Evolutionary conservation across 768 basidiomycete genomes (phyloP), one percentile per base, ranked within the genome.

Genomic region (Macrolepiota albuminosa): DNA sequence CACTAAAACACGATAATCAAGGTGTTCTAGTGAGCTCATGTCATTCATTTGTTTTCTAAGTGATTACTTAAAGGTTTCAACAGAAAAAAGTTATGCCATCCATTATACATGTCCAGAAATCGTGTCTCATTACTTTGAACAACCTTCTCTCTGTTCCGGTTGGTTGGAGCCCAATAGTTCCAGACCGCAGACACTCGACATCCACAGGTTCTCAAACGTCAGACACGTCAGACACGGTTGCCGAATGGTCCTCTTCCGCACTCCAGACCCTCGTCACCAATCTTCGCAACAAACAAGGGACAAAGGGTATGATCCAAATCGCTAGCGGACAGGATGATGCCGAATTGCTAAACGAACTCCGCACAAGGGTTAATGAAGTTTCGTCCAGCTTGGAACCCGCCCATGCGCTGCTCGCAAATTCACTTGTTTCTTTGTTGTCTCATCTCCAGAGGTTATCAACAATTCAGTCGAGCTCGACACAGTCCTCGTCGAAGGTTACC

Each of bases 41-140:
- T 21, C 52, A 33, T 36, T 18, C 33, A 21, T 55, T 43, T 43
- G 48, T 9, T 56, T 33, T 39, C 10, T 18, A 9, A 40, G 26
- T 56, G 10, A 54, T 61, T 34, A 47, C 56, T 37, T 29, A 40
- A 33, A n/a, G 65, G 61, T 46, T 63, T 42, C 67, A 88, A 83
- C 78, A 77, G 61, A 84, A 88, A 61, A 84, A 88, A 63, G 73
- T 91, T 39, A 75, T 87, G 64, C 83, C 87, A 9, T 91, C 89
- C n/a, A 86, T 93, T 63, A 75, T 80, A 14, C 79, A 82, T 57
- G 88, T 93, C 36, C 86, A 91, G 65, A 81, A 79, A 60, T 89
- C 88, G 18, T 91, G 88, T 69, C 67, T 93, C 29, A 85, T 85
- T 76, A 88, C 88, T 2, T 75, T 93, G 50, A 84, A 85, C 65